These are phyloP conservation scores for Geranomyces variabilis DNA, from an alignment of 192 early-diverging fungal species.

Conservation along the genomic window DNA sequence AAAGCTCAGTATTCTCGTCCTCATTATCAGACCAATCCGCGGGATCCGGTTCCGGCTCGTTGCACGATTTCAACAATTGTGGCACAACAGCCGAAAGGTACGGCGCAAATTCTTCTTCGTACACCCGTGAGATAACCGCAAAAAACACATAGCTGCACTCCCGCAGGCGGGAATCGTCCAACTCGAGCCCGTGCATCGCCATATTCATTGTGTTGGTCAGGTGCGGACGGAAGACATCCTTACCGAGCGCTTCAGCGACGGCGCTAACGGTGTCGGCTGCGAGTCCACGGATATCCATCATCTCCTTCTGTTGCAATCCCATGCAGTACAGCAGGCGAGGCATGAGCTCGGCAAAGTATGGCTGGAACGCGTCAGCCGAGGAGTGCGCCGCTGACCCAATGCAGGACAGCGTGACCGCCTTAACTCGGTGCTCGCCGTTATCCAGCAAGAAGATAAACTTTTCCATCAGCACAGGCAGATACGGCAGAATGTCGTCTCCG, in stretches of 20 bases:
- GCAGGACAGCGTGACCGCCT: constrained; percentile 78
- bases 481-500: constrained; percentile 76
- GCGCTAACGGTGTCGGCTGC: constrained; percentile 84
- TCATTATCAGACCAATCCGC: constrained; percentile 61
- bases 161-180: constrained; percentile 73
- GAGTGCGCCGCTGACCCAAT: constrained; percentile 92
- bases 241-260: constrained; percentile 85
- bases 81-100: constrained; percentile 79
- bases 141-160: constrained; percentile 90
- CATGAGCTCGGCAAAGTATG: constrained; percentile 78
- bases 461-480: constrained; percentile 82
- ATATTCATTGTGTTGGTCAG: constrained; percentile 74
- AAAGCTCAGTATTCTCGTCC: constrained; percentile 54
- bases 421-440: constrained; percentile 66
- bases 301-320: constrained; percentile 69
- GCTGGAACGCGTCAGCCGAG: constrained; percentile 68
- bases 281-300: constrained; percentile 77
- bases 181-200: constrained; percentile 76
- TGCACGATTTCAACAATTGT: constrained; percentile 77
- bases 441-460: constrained; percentile 78
- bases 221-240: constrained; percentile 76
- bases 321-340: constrained; percentile 72
- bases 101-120: constrained; percentile 78
- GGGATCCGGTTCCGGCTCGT: constrained; percentile 70
- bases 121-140: constrained; percentile 78